Conservation (phyloP, 2,329 filamentous ascomycete genomes). For the Aspergillus sp. region DNA sequence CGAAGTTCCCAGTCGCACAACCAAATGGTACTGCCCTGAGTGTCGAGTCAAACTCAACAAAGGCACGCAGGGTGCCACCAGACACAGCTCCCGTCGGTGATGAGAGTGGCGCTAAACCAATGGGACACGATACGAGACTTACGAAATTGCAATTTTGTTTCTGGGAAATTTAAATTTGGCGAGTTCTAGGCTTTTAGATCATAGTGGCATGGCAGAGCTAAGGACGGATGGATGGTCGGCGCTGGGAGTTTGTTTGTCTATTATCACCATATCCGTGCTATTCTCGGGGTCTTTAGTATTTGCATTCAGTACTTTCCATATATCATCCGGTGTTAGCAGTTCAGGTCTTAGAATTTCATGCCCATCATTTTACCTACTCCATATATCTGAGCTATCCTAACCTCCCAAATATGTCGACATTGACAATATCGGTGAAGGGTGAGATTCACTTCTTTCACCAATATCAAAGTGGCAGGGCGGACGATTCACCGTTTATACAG, state of each 20-base stretch:
- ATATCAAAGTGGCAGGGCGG: neutral
- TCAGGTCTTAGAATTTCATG: neutral
- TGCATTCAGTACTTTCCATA: neutral
- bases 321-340: neutral
- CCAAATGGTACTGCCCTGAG: slow-evolving; percentile 67
- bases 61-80: slow-evolving; percentile 42
- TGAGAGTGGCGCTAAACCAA: slow-evolving; percentile 12
- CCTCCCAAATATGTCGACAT: neutral
- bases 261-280: neutral
- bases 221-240: neutral
- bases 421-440: too few species aligned
- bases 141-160: slow-evolving; percentile 14
- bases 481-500: too few species aligned
- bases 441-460: neutral
- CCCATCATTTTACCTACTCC: neutral
- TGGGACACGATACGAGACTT: slow-evolving; percentile 14
- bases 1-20: slow-evolving; percentile 59
- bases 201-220: neutral
- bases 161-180: slow-evolving; percentile 3
- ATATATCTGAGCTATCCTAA: neutral
- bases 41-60: slow-evolving; percentile 54
- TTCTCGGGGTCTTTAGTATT: neutral
- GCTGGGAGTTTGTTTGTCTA: slow-evolving; percentile 4
- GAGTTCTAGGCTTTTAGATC: slow-evolving; percentile 2
- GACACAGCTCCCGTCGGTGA: slow-evolving; percentile 34